phyloP scores from a whole-genome alignment of 2,329 filamentous ascomycete species.

The Cordyceps cateniannulata region DNA sequence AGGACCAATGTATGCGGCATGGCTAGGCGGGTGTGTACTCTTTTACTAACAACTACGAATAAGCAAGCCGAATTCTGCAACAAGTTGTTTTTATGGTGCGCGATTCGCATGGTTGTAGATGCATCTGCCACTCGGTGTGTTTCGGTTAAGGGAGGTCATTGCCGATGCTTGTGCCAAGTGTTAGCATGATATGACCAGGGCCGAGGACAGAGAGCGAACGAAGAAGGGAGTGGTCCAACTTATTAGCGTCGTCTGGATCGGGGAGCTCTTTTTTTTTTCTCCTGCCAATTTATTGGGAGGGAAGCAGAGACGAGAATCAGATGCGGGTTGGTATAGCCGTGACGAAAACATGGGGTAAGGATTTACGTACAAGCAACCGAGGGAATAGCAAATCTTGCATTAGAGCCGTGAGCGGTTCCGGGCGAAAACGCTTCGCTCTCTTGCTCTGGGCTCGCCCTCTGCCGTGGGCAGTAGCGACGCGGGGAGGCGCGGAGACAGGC shows the following conservation, averaged over 20 bases:
- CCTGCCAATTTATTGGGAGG: background rate
- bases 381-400: slow-evolving; percentile 6
- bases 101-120: background rate
- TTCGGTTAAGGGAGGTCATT: slow-evolving; percentile 7
- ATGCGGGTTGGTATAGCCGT: slow-evolving; percentile 7
- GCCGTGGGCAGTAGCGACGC: background rate
- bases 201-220: background rate
- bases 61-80: background rate
- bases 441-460: background rate
- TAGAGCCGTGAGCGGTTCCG: background rate
- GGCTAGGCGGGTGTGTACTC: background rate
- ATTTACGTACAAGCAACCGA: slow-evolving; percentile 11
- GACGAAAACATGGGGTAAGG: slow-evolving; percentile 10
- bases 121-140: slow-evolving; percentile 6
- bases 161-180: background rate
- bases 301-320: background rate
- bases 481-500: slow-evolving; percentile 8
- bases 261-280: background rate
- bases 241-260: slow-evolving; percentile 4
- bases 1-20: background rate
- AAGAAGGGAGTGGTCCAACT: background rate
- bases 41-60: background rate
- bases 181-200: background rate
- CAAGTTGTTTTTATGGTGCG: background rate
- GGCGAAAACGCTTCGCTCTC: slow-evolving; percentile 9